A percentile compares a stretch with the other conserved stretches of the same genome.
Conservation (phyloP, 228 moss, liverwort and hornwort species). For the Sphagnum fallax region DNA sequence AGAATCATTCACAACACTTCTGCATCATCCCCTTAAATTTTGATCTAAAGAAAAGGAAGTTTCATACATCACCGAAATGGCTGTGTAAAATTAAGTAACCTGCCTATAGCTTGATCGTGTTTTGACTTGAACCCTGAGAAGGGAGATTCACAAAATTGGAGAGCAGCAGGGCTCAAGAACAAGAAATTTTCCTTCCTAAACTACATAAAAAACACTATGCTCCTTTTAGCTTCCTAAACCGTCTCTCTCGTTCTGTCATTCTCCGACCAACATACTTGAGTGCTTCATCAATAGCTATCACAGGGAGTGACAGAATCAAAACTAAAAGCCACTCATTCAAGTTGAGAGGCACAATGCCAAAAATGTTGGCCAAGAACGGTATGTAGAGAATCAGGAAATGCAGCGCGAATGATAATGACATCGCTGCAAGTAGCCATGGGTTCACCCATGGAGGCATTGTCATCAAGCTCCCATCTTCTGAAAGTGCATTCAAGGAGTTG, state of each 20-base stretch:
- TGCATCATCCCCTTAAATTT: no score
- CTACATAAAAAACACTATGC: no score
- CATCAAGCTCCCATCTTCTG: conserved; percentile 77
- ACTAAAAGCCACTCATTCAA: conserved; percentile 48
- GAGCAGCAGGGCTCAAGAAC: no score
- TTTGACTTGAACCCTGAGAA: no score
- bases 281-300: conserved; percentile 73
- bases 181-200: no score
- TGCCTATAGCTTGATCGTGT: no score
- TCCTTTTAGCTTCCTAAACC: conserved; percentile 24
- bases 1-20: no score
- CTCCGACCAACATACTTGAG: conserved; percentile 67
- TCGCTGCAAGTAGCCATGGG: conserved; percentile 70
- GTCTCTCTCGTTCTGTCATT: conserved; percentile 18
- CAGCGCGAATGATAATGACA: conserved; percentile 63
- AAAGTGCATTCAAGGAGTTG: conserved; percentile 87
- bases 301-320: conserved; percentile 43
- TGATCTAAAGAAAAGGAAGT: no score
- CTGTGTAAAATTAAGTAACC: no score
- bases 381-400: conserved; percentile 82
- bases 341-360: conserved; percentile 44
- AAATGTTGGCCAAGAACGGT: conserved; percentile 42
- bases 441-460: conserved; percentile 90
- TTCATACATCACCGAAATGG: no score
- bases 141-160: no score